phyloP scores from a whole-genome alignment of 2,329 filamentous ascomycete genomes.

The Neurospora sp. region DNA sequence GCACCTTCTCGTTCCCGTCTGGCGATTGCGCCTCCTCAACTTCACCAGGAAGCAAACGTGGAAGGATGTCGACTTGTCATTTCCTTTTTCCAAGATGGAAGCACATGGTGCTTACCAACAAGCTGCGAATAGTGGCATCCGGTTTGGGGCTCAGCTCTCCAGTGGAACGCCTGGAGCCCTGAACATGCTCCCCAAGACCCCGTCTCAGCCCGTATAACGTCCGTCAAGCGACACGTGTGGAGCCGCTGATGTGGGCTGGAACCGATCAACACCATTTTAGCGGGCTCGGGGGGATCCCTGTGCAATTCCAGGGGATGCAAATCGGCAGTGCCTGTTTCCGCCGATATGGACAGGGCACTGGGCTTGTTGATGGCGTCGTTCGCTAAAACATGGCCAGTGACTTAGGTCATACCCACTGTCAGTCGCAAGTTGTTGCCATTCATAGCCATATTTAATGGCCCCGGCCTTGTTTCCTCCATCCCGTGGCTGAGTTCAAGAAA shows the following conservation, averaged over 20 bases:
- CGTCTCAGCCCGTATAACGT: too few relatives aligned
- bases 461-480: not conserved
- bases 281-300: not conserved
- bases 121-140: not conserved
- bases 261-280: not conserved
- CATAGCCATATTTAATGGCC: not conserved
- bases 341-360: not conserved
- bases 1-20: not conserved
- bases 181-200: not conserved
- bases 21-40: not conserved
- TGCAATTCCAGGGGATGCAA: not conserved
- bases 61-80: not conserved
- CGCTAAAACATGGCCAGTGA: not conserved
- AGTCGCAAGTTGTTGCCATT: not conserved
- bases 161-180: not conserved
- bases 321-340: not conserved
- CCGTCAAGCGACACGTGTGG: not conserved
- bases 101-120: not conserved
- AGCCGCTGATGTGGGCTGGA: not conserved
- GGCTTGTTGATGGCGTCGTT: not conserved
- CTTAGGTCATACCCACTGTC: not conserved
- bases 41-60: not conserved
- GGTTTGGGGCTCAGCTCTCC: not conserved
- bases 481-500: not conserved
- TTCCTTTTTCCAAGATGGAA: not conserved